These are phyloP conservation scores for Tagetes erecta DNA, from an alignment of 129 eudicot species.

Conservation along the genomic window DNA sequence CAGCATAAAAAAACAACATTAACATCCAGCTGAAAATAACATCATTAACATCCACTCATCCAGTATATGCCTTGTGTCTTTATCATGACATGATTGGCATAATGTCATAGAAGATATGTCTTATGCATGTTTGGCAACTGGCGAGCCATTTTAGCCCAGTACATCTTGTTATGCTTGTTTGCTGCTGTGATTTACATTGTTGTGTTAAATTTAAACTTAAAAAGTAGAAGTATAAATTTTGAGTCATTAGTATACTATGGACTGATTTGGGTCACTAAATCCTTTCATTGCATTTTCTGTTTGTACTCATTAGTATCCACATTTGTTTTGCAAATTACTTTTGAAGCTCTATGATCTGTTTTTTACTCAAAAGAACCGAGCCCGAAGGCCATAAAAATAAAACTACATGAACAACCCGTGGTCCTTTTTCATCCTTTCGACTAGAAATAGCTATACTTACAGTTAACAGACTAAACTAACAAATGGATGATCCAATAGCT, in stretches of 20 bases:
- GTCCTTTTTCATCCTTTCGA: background rate
- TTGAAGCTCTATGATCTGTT: conserved; percentile 11
- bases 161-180: background rate
- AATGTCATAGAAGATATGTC: no score
- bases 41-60: no score
- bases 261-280: background rate
- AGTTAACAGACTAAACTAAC: conserved; percentile 25
- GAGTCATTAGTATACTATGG: background rate
- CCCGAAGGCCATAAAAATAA: background rate
- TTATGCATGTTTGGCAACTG: no score
- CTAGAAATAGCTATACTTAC: conserved; percentile 23
- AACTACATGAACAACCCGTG: background rate
- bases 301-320: background rate
- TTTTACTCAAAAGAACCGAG: conserved; percentile 2
- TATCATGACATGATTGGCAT: no score
- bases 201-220: background rate
- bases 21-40: no score
- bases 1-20: no score
- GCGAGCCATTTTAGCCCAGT: background rate
- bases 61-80: no score
- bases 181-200: background rate
- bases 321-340: background rate
- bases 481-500: background rate
- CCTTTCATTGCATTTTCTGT: background rate
- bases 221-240: background rate